Evolutionary conservation across 164 flowering plant genomes (phyloP).

Genomic region (Magnolia sinica): DNA sequence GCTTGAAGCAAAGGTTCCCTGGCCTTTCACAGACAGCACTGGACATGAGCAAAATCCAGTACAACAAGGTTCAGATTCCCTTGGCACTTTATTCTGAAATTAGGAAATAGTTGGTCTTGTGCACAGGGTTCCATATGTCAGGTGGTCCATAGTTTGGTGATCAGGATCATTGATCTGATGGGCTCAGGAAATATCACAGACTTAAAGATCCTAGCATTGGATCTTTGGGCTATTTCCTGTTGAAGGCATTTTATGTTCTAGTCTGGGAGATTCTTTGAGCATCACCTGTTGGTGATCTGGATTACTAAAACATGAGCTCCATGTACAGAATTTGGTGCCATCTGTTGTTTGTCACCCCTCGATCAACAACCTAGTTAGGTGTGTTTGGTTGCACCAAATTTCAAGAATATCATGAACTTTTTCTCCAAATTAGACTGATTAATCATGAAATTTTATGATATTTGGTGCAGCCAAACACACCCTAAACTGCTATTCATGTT

Average conservation of each 20-base stretch:
- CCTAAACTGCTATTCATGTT: no score
- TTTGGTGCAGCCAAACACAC: no score
- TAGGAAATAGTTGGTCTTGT: not conserved
- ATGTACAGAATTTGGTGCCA: no score
- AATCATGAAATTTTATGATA: no score
- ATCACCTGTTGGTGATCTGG: not conserved
- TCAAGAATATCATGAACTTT: no score
- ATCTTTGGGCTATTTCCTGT: not conserved
- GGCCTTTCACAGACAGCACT: slow-evolving; percentile 77
- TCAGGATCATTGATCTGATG: not conserved
- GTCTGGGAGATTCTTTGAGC: not conserved
- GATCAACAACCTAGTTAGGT: no score
- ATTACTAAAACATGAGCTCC: no score
- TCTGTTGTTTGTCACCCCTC: no score
- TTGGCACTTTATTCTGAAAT: not conserved
- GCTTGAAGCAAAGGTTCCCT: slow-evolving; percentile 90
- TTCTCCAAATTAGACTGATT: no score
- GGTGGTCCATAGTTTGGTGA: not conserved
- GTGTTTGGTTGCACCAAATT: no score
- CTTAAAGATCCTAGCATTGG: not conserved
- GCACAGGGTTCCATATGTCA: not conserved
- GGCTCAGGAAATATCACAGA: not conserved
- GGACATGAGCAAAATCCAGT: slow-evolving; percentile 90
- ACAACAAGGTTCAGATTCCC: slow-evolving; percentile 64
- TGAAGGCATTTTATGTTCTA: not conserved